Percentiles rank a stretch among this genome's conserved stretches.
Conservation (phyloP, 106 monocot genomes). For the Iris macrosiphon region DNA sequence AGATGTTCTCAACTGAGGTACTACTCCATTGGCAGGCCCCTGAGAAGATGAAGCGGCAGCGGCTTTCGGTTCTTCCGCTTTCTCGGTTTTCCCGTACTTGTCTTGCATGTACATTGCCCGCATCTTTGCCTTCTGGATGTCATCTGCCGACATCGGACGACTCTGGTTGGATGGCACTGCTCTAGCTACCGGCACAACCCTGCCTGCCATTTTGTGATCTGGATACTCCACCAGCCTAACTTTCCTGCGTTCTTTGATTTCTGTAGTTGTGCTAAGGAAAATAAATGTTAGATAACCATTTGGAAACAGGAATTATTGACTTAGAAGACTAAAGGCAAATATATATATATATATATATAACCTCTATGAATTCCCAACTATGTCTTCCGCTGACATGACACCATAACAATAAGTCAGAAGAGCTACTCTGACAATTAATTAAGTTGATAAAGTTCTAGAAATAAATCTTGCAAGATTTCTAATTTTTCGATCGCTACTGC, state of each 20-base stretch:
- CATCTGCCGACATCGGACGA: slow-evolving; percentile 91
- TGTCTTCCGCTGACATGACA: too few species aligned
- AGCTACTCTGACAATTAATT: too few species aligned
- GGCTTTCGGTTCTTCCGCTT: slow-evolving; percentile 14
- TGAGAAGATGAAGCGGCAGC: neutral
- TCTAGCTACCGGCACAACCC: slow-evolving; percentile 34
- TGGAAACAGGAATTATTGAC: too few species aligned
- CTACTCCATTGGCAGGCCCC: slow-evolving; percentile 13
- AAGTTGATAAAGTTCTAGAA: too few species aligned
- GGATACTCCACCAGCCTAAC: slow-evolving; percentile 79
- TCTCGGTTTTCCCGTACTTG: slow-evolving; percentile 64
- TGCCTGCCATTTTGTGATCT: slow-evolving; percentile 43
- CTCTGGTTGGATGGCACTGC: slow-evolving; percentile 37
- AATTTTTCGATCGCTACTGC: too few species aligned
- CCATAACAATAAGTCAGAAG: too few species aligned
- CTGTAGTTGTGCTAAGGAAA: slow-evolving; percentile 55
- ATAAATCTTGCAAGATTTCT: too few species aligned
- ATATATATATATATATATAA: too few species aligned
- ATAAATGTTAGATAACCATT: too few species aligned
- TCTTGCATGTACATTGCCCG: slow-evolving; percentile 78
- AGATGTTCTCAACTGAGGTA: slow-evolving; percentile 11
- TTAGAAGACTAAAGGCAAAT: too few species aligned
- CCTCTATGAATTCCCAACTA: too few species aligned
- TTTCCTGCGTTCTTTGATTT: slow-evolving; percentile 77
- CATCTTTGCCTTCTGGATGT: slow-evolving; percentile 97